phyloP scores from a whole-genome alignment of 805 yeast species.

The Cyberlindnera americana region DNA sequence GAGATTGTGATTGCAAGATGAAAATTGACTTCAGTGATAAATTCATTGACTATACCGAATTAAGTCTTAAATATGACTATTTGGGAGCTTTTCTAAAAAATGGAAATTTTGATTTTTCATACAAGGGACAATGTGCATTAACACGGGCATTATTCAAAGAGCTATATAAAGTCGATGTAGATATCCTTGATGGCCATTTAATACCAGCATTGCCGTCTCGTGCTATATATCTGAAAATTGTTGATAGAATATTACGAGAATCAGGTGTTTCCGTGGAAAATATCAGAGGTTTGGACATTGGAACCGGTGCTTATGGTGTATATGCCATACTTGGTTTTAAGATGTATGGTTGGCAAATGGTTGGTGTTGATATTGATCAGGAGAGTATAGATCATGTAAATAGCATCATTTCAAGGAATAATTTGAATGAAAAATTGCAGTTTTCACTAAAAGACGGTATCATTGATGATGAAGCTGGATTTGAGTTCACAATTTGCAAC shows the following conservation, averaged over 20 bases:
- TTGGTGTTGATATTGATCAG: conserved; percentile 42
- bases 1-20: too few species aligned
- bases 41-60: conserved; percentile 2
- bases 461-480: neutral
- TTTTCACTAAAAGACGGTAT: conserved; percentile 18
- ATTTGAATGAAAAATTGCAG: conserved; percentile 12
- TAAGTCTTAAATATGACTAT: conserved; percentile 3
- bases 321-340: conserved; percentile 40
- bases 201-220: conserved; percentile 23
- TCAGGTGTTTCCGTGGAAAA: conserved; percentile 1
- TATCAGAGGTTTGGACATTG: conserved; percentile 40
- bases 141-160: conserved; percentile 16
- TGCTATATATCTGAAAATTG: conserved; percentile 10
- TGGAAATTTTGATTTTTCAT: conserved; percentile 7
- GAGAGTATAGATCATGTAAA: conserved; percentile 31
- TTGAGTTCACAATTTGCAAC: conserved; percentile 42
- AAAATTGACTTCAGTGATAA: too few species aligned
- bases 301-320: conserved; percentile 47
- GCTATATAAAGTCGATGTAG: conserved; percentile 9
- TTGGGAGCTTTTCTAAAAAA: conserved; percentile 1
- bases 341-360: conserved; percentile 27
- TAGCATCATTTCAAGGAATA: conserved; percentile 29
- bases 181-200: conserved; percentile 9
- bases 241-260: conserved; percentile 12
- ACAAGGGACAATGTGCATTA: conserved; percentile 18